Conservation (phyloP, 768 basidiomycete species). For the Kwoniella dejecticola region DNA sequence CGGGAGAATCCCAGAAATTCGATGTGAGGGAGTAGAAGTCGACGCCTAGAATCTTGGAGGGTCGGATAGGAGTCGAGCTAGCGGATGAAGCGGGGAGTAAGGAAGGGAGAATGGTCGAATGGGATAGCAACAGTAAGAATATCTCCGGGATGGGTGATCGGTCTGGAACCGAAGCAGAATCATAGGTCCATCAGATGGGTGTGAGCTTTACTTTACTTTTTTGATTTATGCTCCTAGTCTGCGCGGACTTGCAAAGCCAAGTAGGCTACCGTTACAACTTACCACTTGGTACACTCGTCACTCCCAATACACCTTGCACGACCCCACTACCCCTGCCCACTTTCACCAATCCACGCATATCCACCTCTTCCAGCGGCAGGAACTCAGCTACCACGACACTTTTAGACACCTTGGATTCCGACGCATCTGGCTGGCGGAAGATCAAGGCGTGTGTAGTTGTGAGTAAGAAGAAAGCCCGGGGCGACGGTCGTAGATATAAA, state of each 20-base stretch:
- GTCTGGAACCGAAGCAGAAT: constrained; percentile 21
- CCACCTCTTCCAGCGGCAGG: constrained; percentile 70
- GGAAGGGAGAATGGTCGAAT: constrained; percentile 68
- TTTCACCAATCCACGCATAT: constrained; percentile 66
- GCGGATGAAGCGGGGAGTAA: constrained; percentile 63
- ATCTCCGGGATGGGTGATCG: constrained; percentile 57
- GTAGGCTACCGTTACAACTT: too few relatives aligned
- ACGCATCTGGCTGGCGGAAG: constrained; percentile 48
- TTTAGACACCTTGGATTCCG: constrained; percentile 33
- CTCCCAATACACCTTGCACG: constrained; percentile 76
- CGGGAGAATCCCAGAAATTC: constrained; percentile 75
- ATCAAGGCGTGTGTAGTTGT: constrained; percentile 48
- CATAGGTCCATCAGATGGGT: not conserved
- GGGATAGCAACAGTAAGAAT: constrained; percentile 79
- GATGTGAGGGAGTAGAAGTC: constrained; percentile 85
- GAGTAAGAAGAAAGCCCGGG: constrained; percentile 48
- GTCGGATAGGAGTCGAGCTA: constrained; percentile 60
- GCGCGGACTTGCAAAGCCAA: too few relatives aligned
- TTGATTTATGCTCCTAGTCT: too few relatives aligned
- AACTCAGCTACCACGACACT: constrained; percentile 77
- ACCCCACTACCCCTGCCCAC: constrained; percentile 68
- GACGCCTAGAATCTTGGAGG: constrained; percentile 73
- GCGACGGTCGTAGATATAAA: constrained; percentile 48
- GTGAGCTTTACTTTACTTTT: too few relatives aligned
- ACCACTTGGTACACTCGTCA: constrained; percentile 57